Conservation (phyloP, 192 early-diverging fungal species). For the Coemansia biformis region DNA sequence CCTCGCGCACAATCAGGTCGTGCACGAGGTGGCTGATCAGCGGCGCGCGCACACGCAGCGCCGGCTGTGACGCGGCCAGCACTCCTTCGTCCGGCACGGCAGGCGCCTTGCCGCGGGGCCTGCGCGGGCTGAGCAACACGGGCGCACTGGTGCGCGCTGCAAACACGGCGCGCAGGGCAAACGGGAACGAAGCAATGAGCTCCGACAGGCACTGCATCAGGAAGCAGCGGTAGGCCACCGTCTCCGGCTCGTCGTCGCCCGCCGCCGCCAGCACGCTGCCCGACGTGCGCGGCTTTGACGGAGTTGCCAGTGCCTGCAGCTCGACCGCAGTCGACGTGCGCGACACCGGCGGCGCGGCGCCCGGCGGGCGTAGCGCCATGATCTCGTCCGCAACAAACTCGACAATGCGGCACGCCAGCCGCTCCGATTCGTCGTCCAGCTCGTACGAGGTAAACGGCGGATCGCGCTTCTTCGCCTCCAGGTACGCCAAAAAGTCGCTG, state of each 20-base stretch:
- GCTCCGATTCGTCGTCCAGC: slow-evolving; percentile 38
- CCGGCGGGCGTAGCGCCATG: slow-evolving; percentile 26
- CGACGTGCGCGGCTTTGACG: slow-evolving; percentile 14
- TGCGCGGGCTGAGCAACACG: slow-evolving; percentile 29
- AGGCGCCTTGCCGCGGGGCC: slow-evolving; percentile 25
- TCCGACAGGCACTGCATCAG: slow-evolving; percentile 83
- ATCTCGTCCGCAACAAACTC: slow-evolving; percentile 46
- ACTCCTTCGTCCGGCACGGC: not conserved
- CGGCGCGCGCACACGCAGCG: slow-evolving; percentile 36
- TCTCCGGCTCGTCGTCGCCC: slow-evolving; percentile 33
- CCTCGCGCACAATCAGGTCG: slow-evolving; percentile 49
- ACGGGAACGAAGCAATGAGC: slow-evolving; percentile 78
- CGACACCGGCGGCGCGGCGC: slow-evolving; percentile 5
- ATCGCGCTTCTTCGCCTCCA: slow-evolving; percentile 27
- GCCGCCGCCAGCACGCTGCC: slow-evolving; percentile 7
- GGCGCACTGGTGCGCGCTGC: slow-evolving; percentile 22
- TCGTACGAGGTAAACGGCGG: slow-evolving; percentile 33
- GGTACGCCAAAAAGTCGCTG: slow-evolving; percentile 20
- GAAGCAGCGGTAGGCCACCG: slow-evolving; percentile 62
- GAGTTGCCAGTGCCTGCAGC: slow-evolving; percentile 9
- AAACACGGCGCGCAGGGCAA: slow-evolving; percentile 39
- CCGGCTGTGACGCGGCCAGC: slow-evolving; percentile 1
- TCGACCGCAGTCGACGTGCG: slow-evolving; percentile 8
- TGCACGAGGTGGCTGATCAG: slow-evolving; percentile 46
- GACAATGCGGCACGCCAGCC: slow-evolving; percentile 35